Evolutionary conservation across 2,329 filamentous ascomycete genomes (phyloP).

Genomic region (Epicoccum sorghinum): DNA sequence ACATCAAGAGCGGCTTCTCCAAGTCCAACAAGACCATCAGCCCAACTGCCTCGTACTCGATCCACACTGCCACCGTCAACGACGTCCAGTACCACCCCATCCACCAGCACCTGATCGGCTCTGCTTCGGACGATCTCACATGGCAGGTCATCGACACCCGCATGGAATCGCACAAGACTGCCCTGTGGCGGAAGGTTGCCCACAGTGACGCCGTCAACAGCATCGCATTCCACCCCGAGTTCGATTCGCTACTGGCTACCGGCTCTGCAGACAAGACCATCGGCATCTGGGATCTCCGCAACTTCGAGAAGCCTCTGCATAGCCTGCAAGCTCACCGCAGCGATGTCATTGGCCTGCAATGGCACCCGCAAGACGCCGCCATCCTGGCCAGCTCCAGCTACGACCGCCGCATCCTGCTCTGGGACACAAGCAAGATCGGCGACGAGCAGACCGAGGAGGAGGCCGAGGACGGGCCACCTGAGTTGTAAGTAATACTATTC

Average conservation of each 20-base stretch:
- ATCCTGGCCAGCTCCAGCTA: slow-evolving; percentile 92
- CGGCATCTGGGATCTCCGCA: slow-evolving; percentile 92
- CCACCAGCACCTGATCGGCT: slow-evolving; percentile 80
- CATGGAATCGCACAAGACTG: slow-evolving; percentile 66
- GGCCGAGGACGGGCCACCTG: slow-evolving; percentile 90
- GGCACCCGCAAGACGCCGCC: slow-evolving; percentile 90
- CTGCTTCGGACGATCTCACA: slow-evolving; percentile 92
- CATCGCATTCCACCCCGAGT: slow-evolving; percentile 90
- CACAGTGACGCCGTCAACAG: slow-evolving; percentile 95
- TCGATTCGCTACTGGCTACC: slow-evolving; percentile 89
- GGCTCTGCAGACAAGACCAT: slow-evolving; percentile 96
- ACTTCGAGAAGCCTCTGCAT: slow-evolving; percentile 88
- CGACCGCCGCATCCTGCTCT: slow-evolving; percentile 92
- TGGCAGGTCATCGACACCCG: slow-evolving; percentile 92
- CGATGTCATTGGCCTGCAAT: slow-evolving; percentile 87
- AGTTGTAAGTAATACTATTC: slow-evolving; percentile 69
- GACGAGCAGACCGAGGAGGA: slow-evolving; percentile 96
- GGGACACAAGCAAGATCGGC: slow-evolving; percentile 90
- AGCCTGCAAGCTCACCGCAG: slow-evolving; percentile 87
- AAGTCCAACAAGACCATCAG: slow-evolving; percentile 72
- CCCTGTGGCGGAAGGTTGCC: slow-evolving; percentile 73
- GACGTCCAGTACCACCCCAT: slow-evolving; percentile 95
- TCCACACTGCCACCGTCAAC: slow-evolving; percentile 91
- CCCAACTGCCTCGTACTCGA: slow-evolving; percentile 77
- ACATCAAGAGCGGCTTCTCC: slow-evolving; percentile 74